phyloP scores from a whole-genome alignment of 202 grass and related monocot species.

The Bolboschoenoplectus hybrid region DNA sequence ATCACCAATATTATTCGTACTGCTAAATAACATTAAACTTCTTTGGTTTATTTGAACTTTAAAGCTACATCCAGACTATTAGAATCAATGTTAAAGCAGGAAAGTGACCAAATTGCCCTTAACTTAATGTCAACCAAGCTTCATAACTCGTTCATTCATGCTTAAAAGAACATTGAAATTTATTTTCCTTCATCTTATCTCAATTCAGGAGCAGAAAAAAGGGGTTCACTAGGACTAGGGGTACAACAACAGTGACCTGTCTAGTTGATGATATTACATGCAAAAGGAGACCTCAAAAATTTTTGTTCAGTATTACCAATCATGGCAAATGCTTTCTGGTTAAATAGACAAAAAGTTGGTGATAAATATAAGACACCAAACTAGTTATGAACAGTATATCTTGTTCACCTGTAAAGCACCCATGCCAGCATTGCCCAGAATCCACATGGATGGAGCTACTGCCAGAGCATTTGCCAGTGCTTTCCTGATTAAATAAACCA shows the following conservation, averaged over 20 bases:
- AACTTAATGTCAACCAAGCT: not conserved
- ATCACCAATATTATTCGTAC: not conserved
- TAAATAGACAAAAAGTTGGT: constrained; percentile 2
- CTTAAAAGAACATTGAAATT: not conserved
- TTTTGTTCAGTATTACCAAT: not conserved
- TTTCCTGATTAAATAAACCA: constrained; percentile 65
- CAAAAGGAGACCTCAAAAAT: not conserved
- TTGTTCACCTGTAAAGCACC: constrained; percentile 80
- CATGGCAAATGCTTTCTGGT: not conserved
- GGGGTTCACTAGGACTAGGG: not conserved
- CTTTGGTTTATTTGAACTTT: not conserved
- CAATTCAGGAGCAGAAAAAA: not conserved
- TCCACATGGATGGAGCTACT: constrained; percentile 97
- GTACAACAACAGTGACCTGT: not conserved
- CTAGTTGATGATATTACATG: not conserved
- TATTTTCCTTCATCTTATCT: not conserved
- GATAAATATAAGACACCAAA: constrained; percentile 21
- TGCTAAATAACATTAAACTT: not conserved
- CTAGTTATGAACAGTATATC: not conserved
- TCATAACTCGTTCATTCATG: not conserved
- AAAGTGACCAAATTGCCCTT: constrained; percentile 1
- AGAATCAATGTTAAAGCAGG: not conserved
- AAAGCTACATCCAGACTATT: not conserved
- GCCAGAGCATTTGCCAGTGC: constrained; percentile 95
- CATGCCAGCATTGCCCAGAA: constrained; percentile 94